A percentile compares a stretch with the other conserved stretches of the same genome.
Conservation (phyloP, 331 rosid species). For the Telfairia occidentalis region DNA sequence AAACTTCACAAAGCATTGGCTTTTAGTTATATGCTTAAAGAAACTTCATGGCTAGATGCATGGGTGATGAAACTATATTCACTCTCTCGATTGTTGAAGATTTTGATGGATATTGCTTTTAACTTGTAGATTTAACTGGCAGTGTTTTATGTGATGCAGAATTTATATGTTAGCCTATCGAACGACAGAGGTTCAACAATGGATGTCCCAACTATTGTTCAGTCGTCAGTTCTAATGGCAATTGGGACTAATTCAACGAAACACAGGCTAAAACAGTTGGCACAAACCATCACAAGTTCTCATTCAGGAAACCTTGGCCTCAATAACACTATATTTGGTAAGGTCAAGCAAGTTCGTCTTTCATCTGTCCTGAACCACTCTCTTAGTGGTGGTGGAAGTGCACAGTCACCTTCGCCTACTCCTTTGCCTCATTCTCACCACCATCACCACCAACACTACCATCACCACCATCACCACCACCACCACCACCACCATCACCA, state of each 20-base stretch:
- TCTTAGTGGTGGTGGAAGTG: slow-evolving; percentile 37
- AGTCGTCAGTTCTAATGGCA: slow-evolving; percentile 55
- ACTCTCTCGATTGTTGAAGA: background rate
- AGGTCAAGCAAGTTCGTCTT: slow-evolving; percentile 80
- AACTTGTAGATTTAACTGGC: slow-evolving; percentile 10
- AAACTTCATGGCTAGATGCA: background rate
- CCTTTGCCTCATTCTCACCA: slow-evolving; percentile 40
- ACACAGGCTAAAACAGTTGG: slow-evolving; percentile 62
- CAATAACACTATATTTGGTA: slow-evolving; percentile 71
- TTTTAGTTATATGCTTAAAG: background rate
- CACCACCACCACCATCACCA: slow-evolving; percentile 9
- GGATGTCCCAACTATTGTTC: slow-evolving; percentile 54
- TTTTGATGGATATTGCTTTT: background rate
- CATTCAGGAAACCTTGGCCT: slow-evolving; percentile 72
- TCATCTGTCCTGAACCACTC: slow-evolving; percentile 60
- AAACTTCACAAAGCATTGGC: background rate
- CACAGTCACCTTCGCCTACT: slow-evolving; percentile 53
- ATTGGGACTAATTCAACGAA: slow-evolving; percentile 48
- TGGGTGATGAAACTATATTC: background rate
- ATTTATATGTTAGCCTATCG: slow-evolving; percentile 45
- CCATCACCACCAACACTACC: slow-evolving; percentile 42
- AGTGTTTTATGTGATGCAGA: slow-evolving; percentile 36
- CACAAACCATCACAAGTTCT: slow-evolving; percentile 59
- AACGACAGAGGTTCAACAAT: slow-evolving; percentile 68
- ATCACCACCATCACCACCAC: slow-evolving; percentile 41